Percentiles rank a stretch among this genome's conserved stretches.
These are phyloP conservation scores for Neoboletus brunneissimus DNA, from an alignment of 768 basidiomycete species.

Conservation along the genomic window DNA sequence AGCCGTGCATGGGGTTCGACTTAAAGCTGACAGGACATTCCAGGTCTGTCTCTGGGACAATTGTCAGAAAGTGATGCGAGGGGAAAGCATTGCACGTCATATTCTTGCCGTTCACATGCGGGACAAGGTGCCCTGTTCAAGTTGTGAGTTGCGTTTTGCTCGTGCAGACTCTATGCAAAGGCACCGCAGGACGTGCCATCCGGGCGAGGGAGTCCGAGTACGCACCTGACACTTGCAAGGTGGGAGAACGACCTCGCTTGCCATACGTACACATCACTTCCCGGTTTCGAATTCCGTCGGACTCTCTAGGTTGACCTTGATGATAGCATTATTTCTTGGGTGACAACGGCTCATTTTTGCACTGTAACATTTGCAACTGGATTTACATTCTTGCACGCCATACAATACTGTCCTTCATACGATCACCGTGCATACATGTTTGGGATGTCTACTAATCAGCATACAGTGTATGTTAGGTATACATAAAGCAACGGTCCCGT, in stretches of 20 bases:
- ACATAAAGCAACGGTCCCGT: background rate
- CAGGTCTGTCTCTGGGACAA: constrained; percentile 17
- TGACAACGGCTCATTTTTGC: background rate
- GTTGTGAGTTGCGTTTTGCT: constrained; percentile 21
- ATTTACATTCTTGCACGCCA: background rate
- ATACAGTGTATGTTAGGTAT: background rate
- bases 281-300: background rate
- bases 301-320: background rate
- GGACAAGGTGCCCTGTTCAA: constrained; percentile 19
- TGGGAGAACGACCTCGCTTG: background rate
- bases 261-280: background rate
- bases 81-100: constrained; percentile 28
- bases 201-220: background rate
- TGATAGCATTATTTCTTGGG: background rate
- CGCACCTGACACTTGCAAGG: background rate
- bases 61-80: constrained; percentile 20
- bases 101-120: constrained; percentile 22
- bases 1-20: constrained; percentile 1
- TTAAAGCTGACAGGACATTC: constrained; percentile 6
- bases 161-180: constrained; percentile 27
- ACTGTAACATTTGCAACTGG: background rate
- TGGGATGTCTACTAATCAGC: background rate
- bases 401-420: background rate
- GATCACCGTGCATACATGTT: background rate
- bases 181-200: constrained; percentile 16